phyloP scores from a whole-genome alignment of 169 alveolate species.

The Plasmodium falciparum region DNA sequence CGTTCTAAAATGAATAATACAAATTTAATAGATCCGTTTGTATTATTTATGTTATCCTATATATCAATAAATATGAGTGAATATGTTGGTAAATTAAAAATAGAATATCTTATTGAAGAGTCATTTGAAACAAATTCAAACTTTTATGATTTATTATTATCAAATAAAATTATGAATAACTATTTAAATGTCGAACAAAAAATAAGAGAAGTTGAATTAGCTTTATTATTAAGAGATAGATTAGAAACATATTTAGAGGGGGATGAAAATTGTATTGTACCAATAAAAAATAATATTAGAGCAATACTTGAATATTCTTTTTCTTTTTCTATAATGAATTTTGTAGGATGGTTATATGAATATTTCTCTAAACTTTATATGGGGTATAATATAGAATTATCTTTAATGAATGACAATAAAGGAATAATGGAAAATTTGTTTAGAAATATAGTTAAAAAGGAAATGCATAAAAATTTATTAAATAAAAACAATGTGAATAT shows the following conservation, averaged over 20 bases:
- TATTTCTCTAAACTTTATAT: constrained; percentile 79
- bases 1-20: constrained; percentile 48
- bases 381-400: constrained; percentile 10
- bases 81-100: constrained; percentile 80
- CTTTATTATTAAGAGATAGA: constrained; percentile 76
- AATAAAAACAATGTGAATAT: no score
- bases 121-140: constrained; percentile 8
- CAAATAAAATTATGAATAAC: not conserved
- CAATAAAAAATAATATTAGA: constrained; percentile 56
- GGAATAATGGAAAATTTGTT: constrained; percentile 65
- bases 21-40: constrained; percentile 76
- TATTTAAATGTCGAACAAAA: constrained; percentile 79
- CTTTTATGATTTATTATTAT: constrained; percentile 33
- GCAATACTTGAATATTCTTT: constrained; percentile 64
- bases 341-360: constrained; percentile 86
- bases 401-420: not conserved
- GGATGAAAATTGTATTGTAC: constrained; percentile 30
- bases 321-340: constrained; percentile 80
- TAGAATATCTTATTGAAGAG: constrained; percentile 57
- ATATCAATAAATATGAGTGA: constrained; percentile 82
- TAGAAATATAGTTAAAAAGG: constrained; percentile 35
- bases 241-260: constrained; percentile 69
- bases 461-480: not conserved
- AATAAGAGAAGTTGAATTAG: constrained; percentile 80
- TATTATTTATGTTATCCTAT: constrained; percentile 81